Evolutionary conservation across 2,329 filamentous ascomycete species (phyloP), one percentile per base, ranked within the genome.

Genomic region (Spiromastix sp.): DNA sequence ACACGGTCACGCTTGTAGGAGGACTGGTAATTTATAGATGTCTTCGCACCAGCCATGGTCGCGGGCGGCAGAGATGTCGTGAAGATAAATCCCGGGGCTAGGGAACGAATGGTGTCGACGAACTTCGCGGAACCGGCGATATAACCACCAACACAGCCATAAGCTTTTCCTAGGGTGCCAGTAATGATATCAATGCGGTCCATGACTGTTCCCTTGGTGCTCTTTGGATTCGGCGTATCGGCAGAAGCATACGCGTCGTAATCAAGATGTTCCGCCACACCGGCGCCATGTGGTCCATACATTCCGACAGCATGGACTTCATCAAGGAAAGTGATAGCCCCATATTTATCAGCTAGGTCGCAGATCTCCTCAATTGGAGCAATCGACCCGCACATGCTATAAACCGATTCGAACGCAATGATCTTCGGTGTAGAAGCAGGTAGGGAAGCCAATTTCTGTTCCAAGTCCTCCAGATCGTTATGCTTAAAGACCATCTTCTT

Each of bases 401-500:
- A 98, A 3, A 98, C 91, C 19, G 86, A 94, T 65, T 98, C 91
- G 46, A 96, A 98, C 2, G 91, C 91, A 46, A 98, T 98, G 47
- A 98, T 94, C 70, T 98, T 98, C 39, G 91, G 91, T 22, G 84
- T 75, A 41, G 91, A 73, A 1, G 82, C 66, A 1, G 89, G 86
- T 27, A 98, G 72, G 9, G 86, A 82, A 2, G 87, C 86, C 46
- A 98, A 71, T 64, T 98, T 96, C 33, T 77, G 77, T 67, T 98
- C 91, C 11, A 98, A 70, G 51, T 98, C 91, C 27, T 72, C 77
- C n/a, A 96, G 63, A 52, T 98, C 87, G 53, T 98, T 98, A 67
- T 98, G 91, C 67, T 93, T 93, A 74, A 96, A 98, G 17, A 98
- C 89, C 61, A 96, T 74, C 71, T 98, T 98, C 67, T 84, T 89